Evolutionary conservation across 2,329 filamentous ascomycete genomes (phyloP), one percentile per base, ranked within the genome.

Genomic region (Sporothrix dimorphospora): DNA sequence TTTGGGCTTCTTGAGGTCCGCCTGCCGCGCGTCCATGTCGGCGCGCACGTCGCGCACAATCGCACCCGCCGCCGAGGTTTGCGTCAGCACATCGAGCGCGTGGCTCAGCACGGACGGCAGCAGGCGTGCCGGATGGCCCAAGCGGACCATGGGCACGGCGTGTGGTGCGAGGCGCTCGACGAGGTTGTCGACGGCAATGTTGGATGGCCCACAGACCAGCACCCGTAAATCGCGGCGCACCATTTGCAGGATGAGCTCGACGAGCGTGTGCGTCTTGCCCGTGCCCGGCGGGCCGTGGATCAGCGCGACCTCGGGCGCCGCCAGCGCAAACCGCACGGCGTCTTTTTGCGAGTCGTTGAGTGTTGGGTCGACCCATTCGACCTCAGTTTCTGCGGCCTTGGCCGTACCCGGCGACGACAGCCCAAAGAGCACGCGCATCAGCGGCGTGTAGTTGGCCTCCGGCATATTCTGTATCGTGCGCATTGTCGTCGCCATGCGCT

Each of bases 101-200:
- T 98, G 94, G 75, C 90, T 91, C 45, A 98, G 81, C 0, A 99
- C 94, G 0, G 93, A 94, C 0, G 94, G 94, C 0, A 99, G 85
- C 34, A 99, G 86, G 24, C 96, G 90, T 1, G 96, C 96, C 0
- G 96, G 96, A 80, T 99, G 96, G 0, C 96, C 96, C 0, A 99
- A 88, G 1, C 96, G 91, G 47, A 98, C 88, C 77, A 98, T 94
- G 0, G 94, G 91, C 1, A 98, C 86, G 78, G 94, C 94, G 80
- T 94, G 92, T 0, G 92, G 90, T 1, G 94, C 89, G 1, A 98
- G 87, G 8, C 96, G 90, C 81, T 99, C 96, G 9, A 98, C 94
- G 72, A 99, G 97, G 79, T 99, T 99, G 86, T 99, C 96, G 0
- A 99, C 96, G 0, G 94, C 96, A 76, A 99, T 94, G 79, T 99